Base-by-base conservation (phyloP, 805 yeast genomes). In the Kazachstania taianensis region DNA sequence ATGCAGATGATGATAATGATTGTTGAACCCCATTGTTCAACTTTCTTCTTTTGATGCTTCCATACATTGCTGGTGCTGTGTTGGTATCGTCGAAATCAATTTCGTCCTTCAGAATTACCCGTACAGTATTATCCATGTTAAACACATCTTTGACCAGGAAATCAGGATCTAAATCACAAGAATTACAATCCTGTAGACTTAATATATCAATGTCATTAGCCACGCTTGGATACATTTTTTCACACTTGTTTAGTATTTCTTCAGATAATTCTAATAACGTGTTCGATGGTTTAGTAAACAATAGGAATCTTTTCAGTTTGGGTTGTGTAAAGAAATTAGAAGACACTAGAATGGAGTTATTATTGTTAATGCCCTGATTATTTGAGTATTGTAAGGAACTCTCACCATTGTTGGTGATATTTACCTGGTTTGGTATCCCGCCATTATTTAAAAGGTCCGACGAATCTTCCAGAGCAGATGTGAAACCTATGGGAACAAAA, bases 151-250 rank as follows among this genome's bases (percentile, higher is more conserved):
- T 69, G 0, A 76, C 79, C 2, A 56, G 41, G 43, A 76, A 82
- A 41, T 81, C 94, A 0, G 87, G 87, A 54, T 83, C 94, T 38
- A 83, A 59, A 51, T 83, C 94, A 45, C 87, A 81, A 38, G 69
- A 69, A 40, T 73, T 70, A 28, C 55, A 56, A 53, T 82, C 89
- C 50, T 82, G 94, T 5, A 83, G 57, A 34, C 72, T 70, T n/a
- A 67, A 59, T 28, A 83, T 71, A 5, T 65, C 64, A 14, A 81
- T 53, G 1, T 69, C 67, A 4, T 67, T 72, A 33, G 70, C 76
- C 28, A 55, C 29, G 16, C 66, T 66, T 0, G 92, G 92, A 43
- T 83, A 83, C 35, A 82, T 61, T 49, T 73, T 75, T 23, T 62
- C 53, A 49, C 75, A 78, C 40, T 84, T 66, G 5, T 53, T 54